Evolutionary conservation across 306 rosid species (phyloP).

Genomic region (Cucurbita moschata): DNA sequence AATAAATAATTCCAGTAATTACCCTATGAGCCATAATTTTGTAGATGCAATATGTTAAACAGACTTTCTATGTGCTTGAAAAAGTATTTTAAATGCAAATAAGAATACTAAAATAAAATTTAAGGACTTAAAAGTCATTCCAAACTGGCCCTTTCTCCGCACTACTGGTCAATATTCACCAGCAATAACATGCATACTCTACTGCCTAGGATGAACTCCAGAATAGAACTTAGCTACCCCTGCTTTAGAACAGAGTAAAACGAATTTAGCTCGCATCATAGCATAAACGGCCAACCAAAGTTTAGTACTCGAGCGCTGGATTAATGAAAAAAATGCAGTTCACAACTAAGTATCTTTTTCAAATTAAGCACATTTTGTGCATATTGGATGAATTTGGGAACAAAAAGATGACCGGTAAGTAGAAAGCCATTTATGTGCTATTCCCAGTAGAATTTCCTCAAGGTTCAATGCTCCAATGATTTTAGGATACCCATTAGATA

Average conservation of each 20-base stretch:
- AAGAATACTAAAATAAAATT: too few relatives aligned
- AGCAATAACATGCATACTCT: neutral
- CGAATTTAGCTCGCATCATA: neutral
- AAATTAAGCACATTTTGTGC: neutral
- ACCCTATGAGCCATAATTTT: neutral
- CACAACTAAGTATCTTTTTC: neutral
- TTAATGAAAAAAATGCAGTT: neutral
- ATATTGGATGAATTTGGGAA: neutral
- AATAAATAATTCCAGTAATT: constrained; percentile 8
- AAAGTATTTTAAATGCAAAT: too few relatives aligned
- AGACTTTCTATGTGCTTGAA: neutral
- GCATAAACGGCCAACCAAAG: neutral
- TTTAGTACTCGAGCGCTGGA: neutral
- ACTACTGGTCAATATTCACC: neutral
- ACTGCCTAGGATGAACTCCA: neutral
- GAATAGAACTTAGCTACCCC: neutral
- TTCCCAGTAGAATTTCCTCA: neutral
- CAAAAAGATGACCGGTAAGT: neutral
- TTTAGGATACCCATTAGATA: neutral
- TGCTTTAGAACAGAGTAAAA: neutral
- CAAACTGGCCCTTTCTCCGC: neutral
- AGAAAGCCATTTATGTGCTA: neutral
- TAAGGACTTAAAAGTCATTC: too few relatives aligned
- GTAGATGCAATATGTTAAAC: neutral
- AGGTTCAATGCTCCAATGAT: neutral